Percentiles rank a stretch among this genome's conserved stretches.
phyloP scores from a whole-genome alignment of 164 flowering plant species.

The Umbellularia californica region DNA sequence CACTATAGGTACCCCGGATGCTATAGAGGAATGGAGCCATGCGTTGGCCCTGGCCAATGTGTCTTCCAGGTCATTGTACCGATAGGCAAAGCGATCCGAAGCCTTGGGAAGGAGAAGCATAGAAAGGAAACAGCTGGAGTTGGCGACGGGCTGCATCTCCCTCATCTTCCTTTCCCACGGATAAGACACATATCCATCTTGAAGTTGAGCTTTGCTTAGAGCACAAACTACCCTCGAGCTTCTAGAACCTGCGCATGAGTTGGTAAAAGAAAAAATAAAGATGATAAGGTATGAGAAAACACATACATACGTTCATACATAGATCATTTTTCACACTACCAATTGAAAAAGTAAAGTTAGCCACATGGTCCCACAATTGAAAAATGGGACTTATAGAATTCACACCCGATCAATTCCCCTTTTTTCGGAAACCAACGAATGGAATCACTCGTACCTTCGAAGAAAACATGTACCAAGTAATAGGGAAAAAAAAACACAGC shows the following conservation, averaged over 20 bases:
- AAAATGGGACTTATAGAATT: no score
- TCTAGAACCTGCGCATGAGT: slow-evolving; percentile 61
- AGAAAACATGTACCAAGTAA: no score
- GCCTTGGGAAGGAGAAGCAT: slow-evolving; percentile 80
- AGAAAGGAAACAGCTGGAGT: slow-evolving; percentile 82
- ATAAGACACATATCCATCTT: slow-evolving; percentile 83
- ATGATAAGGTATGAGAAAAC: no score
- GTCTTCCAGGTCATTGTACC: slow-evolving; percentile 84
- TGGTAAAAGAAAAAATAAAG: background rate
- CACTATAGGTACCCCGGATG: slow-evolving; percentile 74
- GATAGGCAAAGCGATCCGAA: slow-evolving; percentile 47
- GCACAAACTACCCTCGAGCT: slow-evolving; percentile 62
- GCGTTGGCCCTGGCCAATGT: slow-evolving; percentile 86
- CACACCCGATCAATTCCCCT: no score
- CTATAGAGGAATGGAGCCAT: slow-evolving; percentile 81
- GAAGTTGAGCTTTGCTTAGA: slow-evolving; percentile 54
- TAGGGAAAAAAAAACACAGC: no score
- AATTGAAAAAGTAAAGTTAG: background rate
- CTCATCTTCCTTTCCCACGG: slow-evolving; percentile 85
- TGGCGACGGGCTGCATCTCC: slow-evolving; percentile 49
- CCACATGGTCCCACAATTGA: no score
- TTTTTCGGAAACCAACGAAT: no score
- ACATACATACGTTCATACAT: no score
- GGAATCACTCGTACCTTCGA: no score
- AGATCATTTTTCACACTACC: background rate